A percentile compares a stretch with the other conserved stretches of the same genome.
Evolutionary conservation across 164 flowering plant genomes (phyloP).

Genomic region (Magnolia kwangsiensis): DNA sequence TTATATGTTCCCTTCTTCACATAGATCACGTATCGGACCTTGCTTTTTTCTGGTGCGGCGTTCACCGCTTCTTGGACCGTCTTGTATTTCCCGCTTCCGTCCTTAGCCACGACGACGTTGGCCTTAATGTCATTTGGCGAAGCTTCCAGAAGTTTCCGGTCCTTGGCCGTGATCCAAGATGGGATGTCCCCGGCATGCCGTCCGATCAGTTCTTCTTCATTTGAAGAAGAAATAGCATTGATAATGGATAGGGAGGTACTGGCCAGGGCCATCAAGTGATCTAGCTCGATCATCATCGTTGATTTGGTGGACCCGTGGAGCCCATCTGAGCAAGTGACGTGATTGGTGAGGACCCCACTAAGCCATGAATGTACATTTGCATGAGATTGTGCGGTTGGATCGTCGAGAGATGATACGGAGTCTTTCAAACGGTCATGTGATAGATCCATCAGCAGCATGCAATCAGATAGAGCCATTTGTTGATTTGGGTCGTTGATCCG

Average conservation of each 20-base stretch:
- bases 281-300: conserved; percentile 2
- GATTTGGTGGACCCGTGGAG: conserved; percentile 3
- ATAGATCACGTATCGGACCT: conserved; percentile 9
- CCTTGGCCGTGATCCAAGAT: conserved; percentile 29
- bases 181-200: conserved; percentile 29
- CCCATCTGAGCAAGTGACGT: conserved; percentile 29
- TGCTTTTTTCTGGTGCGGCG: conserved; percentile 29
- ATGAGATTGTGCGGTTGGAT: neutral
- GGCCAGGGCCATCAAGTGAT: conserved; percentile 1
- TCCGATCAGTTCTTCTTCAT: neutral
- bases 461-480: conserved; percentile 2
- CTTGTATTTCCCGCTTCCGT: conserved; percentile 52
- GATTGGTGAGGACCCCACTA: conserved; percentile 18
- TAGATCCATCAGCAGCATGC: conserved; percentile 2
- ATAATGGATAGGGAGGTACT: neutral
- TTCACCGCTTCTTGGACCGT: conserved; percentile 42
- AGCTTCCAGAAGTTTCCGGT: conserved; percentile 31
- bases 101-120: conserved; percentile 50
- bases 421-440: neutral
- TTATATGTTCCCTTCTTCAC: conserved; percentile 13
- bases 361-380: neutral
- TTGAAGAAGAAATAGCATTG: neutral
- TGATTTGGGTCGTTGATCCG: neutral
- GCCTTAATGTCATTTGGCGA: conserved; percentile 18
- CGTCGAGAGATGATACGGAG: neutral